Evolutionary conservation across 257 asterid species (phyloP).

Genomic region (Voacanga thouarsii): DNA sequence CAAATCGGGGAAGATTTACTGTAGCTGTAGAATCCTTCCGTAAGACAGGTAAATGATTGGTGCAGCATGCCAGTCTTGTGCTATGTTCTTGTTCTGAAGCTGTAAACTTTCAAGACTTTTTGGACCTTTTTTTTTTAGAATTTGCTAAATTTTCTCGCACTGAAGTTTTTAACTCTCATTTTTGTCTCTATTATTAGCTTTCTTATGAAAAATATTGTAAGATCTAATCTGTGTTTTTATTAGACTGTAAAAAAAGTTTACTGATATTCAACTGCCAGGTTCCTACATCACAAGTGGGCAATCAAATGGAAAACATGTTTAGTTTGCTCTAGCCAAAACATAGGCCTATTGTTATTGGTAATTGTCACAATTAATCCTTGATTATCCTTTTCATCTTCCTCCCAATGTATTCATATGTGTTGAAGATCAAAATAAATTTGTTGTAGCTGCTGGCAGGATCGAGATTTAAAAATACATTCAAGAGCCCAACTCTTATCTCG

Average conservation of each 20-base stretch:
- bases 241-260: neutral
- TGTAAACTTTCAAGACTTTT: neutral
- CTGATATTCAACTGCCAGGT: slow-evolving; percentile 50
- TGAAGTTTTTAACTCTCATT: neutral
- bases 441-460: slow-evolving; percentile 57
- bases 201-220: neutral
- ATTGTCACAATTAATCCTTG: slow-evolving; percentile 5
- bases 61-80: neutral
- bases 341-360: slow-evolving; percentile 93
- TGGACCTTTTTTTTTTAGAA: neutral
- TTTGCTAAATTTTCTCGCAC: neutral
- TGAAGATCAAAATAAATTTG: slow-evolving; percentile 1
- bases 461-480: slow-evolving; percentile 92
- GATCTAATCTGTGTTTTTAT: neutral
- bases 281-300: slow-evolving; percentile 90
- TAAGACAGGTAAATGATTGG: slow-evolving; percentile 57
- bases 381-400: slow-evolving; percentile 11
- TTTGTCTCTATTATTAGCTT: neutral
- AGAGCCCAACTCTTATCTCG: slow-evolving; percentile 77
- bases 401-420: neutral
- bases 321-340: slow-evolving; percentile 74
- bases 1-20: slow-evolving; percentile 90
- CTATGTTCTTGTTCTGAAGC: neutral
- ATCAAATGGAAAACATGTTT: slow-evolving; percentile 69
- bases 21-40: slow-evolving; percentile 94